Evolutionary conservation across 345 rosid species (phyloP), one percentile per base, ranked within the genome.

Genomic region (Populus davidiana): DNA sequence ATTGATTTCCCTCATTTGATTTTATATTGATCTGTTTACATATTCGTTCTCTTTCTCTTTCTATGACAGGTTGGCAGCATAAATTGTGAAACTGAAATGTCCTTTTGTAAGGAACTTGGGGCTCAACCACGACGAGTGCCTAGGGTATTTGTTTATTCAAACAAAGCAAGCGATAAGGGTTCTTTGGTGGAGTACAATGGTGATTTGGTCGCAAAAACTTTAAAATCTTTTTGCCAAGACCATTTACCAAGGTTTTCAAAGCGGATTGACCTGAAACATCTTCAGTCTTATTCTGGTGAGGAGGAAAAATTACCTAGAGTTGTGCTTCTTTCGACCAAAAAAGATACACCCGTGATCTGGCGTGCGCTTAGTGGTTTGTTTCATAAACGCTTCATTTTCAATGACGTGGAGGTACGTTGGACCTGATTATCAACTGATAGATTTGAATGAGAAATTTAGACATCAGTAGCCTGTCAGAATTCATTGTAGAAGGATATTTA

Each of bases 301-400:
- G 80, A 43, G 18, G 88, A 84, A 69, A 82, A 56, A 70, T 68
- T 75, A 38, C 95, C 92, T 11, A 85, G 81, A 83, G 91, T 93
- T 78, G n/a, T 92, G 81, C 96, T 96, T 66, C 88, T 96, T 67
- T 88, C 97, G 62, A 91, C 98, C 63, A 93, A 93, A 84, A 93
- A 86, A 75, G 89, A 90, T 49, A 89, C 99, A 54, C 93, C 98
- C 47, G 85, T 85, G 8, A 93, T 91, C 69, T 93, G 97, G 98
- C 97, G 94, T 59, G 96, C 87, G 82, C 97, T 96, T 72, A 91
- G 97, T 56, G 95, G 98, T 82, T 77, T 89, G 85, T 88, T 87
- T 83, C 89, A 71, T 69, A 89, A 90, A 78, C 89, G 82, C 36
- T 78, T 92, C 82, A 84, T 43, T 75, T 91, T 93, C 81, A 87